Base-by-base conservation (phyloP, 1,139 yeast genomes). In the Kurtzmaniella quercitrusa region DNA sequence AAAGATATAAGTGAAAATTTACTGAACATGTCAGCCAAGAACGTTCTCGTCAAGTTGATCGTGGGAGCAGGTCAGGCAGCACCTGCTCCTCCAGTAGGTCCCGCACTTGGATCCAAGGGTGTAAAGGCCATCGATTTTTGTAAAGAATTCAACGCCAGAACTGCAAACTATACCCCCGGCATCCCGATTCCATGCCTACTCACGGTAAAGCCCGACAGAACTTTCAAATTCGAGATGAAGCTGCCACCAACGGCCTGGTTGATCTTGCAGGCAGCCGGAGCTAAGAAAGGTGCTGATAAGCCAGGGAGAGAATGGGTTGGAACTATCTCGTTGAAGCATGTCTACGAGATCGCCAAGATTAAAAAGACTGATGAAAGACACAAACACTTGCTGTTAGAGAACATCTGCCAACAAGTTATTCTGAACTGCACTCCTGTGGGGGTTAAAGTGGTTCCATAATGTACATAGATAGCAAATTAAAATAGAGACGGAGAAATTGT, bases 11-110 rank as follows among this genome's bases (percentile, higher is more conserved):
- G 30, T 26, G n/a, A 26, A 26, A 26, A 26, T 26, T 26, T 26
- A 26, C 30, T 14, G n/a, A 16, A 7, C 3, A 30, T 30, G 34
- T 30, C 47, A 44, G 59, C 53, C 16, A 67, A 65, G 52, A 66
- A 65, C 50, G 76, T 85, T 42, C 64, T 91, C 54, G 89, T 93
- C 45, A 93, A 91, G 65, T 78, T 93, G 50, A 83, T 93, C 45
- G 98, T 93, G 4, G 96, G 94, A n/a, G 98, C 98, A 3, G 98
- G 98, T 6, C 89, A 89, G 61, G 99, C 99, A 0, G 94, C 98
- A 1, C 98, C 99, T 36, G 85, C 96, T 1, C 99, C 99, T 30
- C 99, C 99, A 5, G 98, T 93, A 18, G 98, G 99, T 51, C 99
- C 99, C 33, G 98, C 98, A 0, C 73, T 93, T 44, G 99, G 98